Conservation (phyloP, 2,329 filamentous ascomycete species). For the Colletotrichum lentis region DNA sequence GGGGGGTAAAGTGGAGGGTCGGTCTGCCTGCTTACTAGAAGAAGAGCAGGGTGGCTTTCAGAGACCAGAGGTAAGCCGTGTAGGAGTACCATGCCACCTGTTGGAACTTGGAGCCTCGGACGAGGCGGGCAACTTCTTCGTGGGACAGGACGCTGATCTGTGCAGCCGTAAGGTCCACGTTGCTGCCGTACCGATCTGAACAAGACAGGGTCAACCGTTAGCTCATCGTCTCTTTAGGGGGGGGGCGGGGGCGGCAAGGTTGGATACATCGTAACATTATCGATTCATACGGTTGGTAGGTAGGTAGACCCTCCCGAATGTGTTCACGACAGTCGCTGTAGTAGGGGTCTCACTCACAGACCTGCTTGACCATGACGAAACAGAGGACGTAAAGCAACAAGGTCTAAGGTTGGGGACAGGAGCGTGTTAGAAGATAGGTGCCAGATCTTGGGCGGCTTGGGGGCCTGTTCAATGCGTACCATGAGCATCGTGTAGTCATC, state of each 20-base stretch:
- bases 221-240: no score
- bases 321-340: neutral
- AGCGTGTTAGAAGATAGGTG: neutral
- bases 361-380: slow-evolving; percentile 47
- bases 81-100: slow-evolving; percentile 53
- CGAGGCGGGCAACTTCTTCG: slow-evolving; percentile 43
- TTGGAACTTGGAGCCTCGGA: slow-evolving; percentile 49
- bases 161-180: slow-evolving; percentile 21
- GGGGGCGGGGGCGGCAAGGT: no score
- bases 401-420: neutral
- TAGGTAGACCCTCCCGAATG: no score
- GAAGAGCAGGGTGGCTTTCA: slow-evolving; percentile 45
- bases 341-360: slow-evolving; percentile 41
- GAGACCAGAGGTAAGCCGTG: slow-evolving; percentile 48
- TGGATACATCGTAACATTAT: no score
- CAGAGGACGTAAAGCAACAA: slow-evolving; percentile 48
- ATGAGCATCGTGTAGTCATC: slow-evolving; percentile 51
- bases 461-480: slow-evolving; percentile 37
- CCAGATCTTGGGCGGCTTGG: neutral
- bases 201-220: slow-evolving; percentile 11
- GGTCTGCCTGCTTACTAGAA: slow-evolving; percentile 39
- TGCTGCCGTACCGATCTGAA: slow-evolving; percentile 27
- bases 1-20: no score
- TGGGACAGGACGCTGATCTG: slow-evolving; percentile 40
- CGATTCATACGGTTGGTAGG: no score